phyloP scores from a whole-genome alignment of 2,329 filamentous ascomycete species.

The Epichloe bromicola region DNA sequence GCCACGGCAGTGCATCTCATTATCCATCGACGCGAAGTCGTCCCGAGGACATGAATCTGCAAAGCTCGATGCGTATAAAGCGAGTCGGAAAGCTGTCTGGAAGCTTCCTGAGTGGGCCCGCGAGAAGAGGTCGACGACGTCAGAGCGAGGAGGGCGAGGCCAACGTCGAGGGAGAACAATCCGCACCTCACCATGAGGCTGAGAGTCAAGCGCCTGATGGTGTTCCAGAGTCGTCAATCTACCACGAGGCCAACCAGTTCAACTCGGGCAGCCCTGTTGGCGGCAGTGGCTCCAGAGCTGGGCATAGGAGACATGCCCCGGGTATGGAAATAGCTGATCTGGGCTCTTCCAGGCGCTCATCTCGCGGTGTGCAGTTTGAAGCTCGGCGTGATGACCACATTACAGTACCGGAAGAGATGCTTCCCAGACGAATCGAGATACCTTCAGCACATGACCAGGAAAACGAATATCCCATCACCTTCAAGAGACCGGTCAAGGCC shows the following conservation, averaged over 20 bases:
- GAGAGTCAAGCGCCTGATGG: conserved; percentile 28
- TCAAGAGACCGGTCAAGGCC: conserved; percentile 45
- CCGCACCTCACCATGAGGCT: conserved; percentile 27
- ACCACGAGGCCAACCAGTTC: conserved; percentile 29
- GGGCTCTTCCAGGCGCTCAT: conserved; percentile 19
- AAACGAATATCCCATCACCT: conserved; percentile 62
- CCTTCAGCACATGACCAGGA: conserved; percentile 66
- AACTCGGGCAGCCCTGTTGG: conserved; percentile 48
- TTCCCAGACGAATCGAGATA: conserved; percentile 33
- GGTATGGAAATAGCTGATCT: conserved; percentile 21
- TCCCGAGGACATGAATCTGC: conserved; percentile 52
- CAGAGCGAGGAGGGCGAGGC: conserved; percentile 50
- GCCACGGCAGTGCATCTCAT: conserved; percentile 40
- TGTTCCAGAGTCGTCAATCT: conserved; percentile 29
- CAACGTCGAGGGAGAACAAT: conserved; percentile 28
- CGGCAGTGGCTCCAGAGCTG: conserved; percentile 29
- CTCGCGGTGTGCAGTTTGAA: conserved; percentile 11
- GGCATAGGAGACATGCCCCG: conserved; percentile 27
- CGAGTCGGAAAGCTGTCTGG: conserved; percentile 62
- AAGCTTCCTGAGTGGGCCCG: conserved; percentile 67
- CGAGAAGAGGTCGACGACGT: conserved; percentile 57
- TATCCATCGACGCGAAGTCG: conserved; percentile 37
- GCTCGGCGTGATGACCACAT: conserved; percentile 12
- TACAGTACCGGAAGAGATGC: conserved; percentile 7
- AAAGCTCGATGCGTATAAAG: conserved; percentile 67